phyloP scores from a whole-genome alignment of 495 filamentous ascomycete genomes.

The Talaromyces stipitatus region DNA sequence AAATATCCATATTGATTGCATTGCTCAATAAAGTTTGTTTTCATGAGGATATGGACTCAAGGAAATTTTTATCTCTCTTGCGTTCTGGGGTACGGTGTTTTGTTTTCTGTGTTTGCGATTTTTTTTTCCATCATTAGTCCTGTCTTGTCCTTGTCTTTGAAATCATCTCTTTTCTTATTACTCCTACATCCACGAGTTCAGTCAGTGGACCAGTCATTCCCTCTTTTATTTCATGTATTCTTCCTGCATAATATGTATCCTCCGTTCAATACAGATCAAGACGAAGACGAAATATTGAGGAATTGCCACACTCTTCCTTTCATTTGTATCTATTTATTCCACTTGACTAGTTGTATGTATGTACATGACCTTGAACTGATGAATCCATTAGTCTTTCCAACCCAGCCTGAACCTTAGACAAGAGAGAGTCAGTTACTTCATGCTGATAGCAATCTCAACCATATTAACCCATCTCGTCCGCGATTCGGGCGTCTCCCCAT shows the following conservation, averaged over 20 bases:
- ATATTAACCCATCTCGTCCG: constrained; percentile 58
- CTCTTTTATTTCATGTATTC: constrained; percentile 8
- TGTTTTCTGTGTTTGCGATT: neutral
- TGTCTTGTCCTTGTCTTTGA: constrained; percentile 5
- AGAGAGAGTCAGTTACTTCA: constrained; percentile 21
- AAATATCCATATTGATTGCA: constrained; percentile 9
- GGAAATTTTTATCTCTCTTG: constrained; percentile 9
- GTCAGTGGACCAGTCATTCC: neutral
- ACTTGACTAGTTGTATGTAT: neutral
- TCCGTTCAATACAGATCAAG: neutral
- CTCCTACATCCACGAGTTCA: neutral
- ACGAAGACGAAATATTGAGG: no score
- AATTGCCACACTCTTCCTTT: no score
- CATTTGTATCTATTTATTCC: constrained; percentile 4
- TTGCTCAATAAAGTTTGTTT: constrained; percentile 1
- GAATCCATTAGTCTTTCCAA: neutral
- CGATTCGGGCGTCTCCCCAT: constrained; percentile 50
- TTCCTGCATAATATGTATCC: neutral
- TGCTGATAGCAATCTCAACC: constrained; percentile 55
- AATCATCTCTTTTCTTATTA: constrained; percentile 8
- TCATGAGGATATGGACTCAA: constrained; percentile 12
- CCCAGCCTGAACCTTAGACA: neutral
- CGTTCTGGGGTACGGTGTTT: constrained; percentile 1
- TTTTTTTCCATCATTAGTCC: constrained; percentile 16
- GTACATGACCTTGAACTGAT: neutral